Base-by-base conservation (phyloP, 225 moss, liverwort and hornwort species). In the Thuidium tamariscinum region DNA sequence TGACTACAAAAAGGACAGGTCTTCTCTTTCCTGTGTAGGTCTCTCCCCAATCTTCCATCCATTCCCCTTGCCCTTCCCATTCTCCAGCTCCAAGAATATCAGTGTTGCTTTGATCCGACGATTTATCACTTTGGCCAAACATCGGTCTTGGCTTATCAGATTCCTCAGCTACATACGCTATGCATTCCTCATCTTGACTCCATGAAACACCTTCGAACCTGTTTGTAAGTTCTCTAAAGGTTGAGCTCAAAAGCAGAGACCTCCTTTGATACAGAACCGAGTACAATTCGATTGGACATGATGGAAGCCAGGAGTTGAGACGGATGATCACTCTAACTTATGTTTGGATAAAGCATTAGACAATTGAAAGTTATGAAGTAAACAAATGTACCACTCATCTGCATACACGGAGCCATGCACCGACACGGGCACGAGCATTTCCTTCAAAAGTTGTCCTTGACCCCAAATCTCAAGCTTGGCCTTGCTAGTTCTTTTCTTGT, bases 11-110 rank as follows among this genome's bases (percentile, higher is more conserved):
- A 83, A 96, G 93, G 81, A 95, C 91, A 71, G 98, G 96, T 88
- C 95, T 92, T 84, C 94, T 94, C 91, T 91, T 98, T 87, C 94
- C 95, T 60, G 96, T 91, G 78, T 98, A 98, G 19, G 91, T 90
- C 91, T 98, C 98, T 74, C 98, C 98, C 98, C 98, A 98, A 88
- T 98, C 98, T 89, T 98, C 98, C 82, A 92, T 83, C 98, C 98
- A 98, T 46, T 98, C 96, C 76, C 98, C 98, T 91, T 98, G 98
- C 73, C 98, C 98, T 89, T 95, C 95, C 98, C 98, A 98, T 34
- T 81, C 87, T 80, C 98, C 96, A 52, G 94, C 93, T 86, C 94
- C 94, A 81, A 81, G 79, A 81, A 89, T 88, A 87, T 84, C 90
- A 73, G 75, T 91, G 88, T 85, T 91, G 84, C 89, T 96, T 87